phyloP scores from a whole-genome alignment of 2,329 filamentous ascomycete genomes.

The Thelonectria blattea region DNA sequence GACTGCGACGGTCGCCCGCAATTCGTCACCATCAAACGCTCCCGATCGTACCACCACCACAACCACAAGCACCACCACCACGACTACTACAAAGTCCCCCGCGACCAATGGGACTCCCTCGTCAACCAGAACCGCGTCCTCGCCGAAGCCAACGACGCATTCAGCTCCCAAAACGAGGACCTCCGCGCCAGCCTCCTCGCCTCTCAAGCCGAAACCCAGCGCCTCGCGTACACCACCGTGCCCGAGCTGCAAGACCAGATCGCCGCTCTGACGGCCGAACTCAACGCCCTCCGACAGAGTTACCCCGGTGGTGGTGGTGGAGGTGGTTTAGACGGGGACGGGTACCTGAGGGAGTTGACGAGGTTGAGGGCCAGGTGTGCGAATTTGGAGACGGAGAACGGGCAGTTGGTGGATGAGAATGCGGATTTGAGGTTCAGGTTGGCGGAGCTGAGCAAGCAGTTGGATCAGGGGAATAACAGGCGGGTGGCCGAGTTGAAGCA shows the following conservation, averaged over 20 bases:
- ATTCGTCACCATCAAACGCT: slow-evolving; percentile 49
- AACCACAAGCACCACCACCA: slow-evolving; percentile 39
- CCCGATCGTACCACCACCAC: slow-evolving; percentile 45
- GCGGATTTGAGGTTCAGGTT: slow-evolving; percentile 44
- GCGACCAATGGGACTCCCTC: slow-evolving; percentile 46
- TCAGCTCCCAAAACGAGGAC: slow-evolving; percentile 40
- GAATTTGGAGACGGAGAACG: slow-evolving; percentile 47
- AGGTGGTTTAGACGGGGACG: slow-evolving; percentile 33
- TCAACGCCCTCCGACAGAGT: slow-evolving; percentile 46
- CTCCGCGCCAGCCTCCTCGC: slow-evolving; percentile 46
- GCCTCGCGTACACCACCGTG: slow-evolving; percentile 41
- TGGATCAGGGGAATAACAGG: slow-evolving; percentile 40
- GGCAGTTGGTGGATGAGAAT: slow-evolving; percentile 45
- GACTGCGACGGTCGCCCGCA: slow-evolving; percentile 43
- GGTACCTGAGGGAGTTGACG: slow-evolving; percentile 41
- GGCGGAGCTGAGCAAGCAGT: slow-evolving; percentile 34
- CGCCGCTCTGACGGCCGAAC: slow-evolving; percentile 46
- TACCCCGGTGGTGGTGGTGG: slow-evolving; percentile 42
- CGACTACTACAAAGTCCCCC: slow-evolving; percentile 45
- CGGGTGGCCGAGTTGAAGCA: slow-evolving; percentile 42
- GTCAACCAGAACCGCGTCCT: slow-evolving; percentile 46
- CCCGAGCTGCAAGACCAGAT: slow-evolving; percentile 48
- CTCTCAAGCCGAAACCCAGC: slow-evolving; percentile 45
- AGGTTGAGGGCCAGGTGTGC: slow-evolving; percentile 43
- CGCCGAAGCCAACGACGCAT: slow-evolving; percentile 44